phyloP scores from a whole-genome alignment of 208 protist genomes.

The Crithidia mellificae region DNA sequence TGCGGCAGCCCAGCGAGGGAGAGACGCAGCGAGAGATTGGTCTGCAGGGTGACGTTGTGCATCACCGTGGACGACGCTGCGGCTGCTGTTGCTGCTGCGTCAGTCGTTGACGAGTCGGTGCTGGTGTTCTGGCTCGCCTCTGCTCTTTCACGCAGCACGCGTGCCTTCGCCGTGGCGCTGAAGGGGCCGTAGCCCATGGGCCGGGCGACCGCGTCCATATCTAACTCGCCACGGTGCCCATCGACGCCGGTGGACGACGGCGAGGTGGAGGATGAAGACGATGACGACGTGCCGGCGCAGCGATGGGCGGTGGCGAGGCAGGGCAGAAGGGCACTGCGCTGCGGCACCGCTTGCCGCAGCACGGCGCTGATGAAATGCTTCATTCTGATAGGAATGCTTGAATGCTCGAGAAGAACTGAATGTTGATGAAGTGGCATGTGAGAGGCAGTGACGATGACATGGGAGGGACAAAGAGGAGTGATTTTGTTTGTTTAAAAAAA shows the following conservation, averaged over 20 bases:
- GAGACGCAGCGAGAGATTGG: conserved; percentile 58
- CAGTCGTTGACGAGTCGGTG: background rate
- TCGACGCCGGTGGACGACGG: no score
- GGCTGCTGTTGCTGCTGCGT: background rate
- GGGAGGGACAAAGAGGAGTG: no score
- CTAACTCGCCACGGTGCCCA: background rate
- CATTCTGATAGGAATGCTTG: background rate
- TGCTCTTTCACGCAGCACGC: conserved; percentile 12
- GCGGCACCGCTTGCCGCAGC: background rate
- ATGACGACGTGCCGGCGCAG: background rate
- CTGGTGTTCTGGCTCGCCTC: background rate
- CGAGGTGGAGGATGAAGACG: conserved; percentile 1
- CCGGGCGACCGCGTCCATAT: conserved; percentile 15
- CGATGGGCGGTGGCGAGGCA: conserved; percentile 5
- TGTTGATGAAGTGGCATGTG: no score
- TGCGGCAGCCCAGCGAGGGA: conserved; percentile 63
- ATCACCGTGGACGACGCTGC: conserved; percentile 35
- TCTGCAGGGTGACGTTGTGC: conserved; percentile 43
- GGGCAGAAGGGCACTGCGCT: background rate
- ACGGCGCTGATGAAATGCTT: background rate
- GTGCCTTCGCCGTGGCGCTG: conserved; percentile 50
- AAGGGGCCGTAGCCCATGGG: conserved; percentile 60
- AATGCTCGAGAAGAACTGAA: no score
- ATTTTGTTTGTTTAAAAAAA: no score
- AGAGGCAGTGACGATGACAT: no score